Percentiles rank a stretch among this genome's conserved stretches.
phyloP scores from a whole-genome alignment of 768 basidiomycete genomes.

The Suillus subluteus region DNA sequence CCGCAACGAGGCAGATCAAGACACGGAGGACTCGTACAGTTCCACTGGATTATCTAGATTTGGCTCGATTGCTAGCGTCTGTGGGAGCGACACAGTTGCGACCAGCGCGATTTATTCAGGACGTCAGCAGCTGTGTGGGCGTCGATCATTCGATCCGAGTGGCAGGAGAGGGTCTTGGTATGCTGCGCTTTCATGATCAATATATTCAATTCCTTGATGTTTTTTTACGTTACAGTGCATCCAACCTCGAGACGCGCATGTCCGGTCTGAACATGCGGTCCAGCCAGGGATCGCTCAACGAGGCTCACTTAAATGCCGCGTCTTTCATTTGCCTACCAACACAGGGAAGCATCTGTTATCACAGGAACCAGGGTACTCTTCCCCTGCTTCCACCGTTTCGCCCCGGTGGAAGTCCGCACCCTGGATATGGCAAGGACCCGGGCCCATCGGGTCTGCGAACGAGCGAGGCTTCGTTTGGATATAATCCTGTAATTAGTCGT shows the following conservation, averaged over 20 bases:
- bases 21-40: constrained; percentile 55
- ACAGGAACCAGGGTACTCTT: constrained; percentile 42
- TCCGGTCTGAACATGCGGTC: constrained; percentile 39
- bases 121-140: constrained; percentile 42
- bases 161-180: constrained; percentile 38
- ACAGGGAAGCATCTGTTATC: constrained; percentile 29
- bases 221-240: constrained; percentile 28
- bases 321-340: constrained; percentile 20
- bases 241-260: constrained; percentile 35
- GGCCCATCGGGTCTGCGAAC: constrained; percentile 25
- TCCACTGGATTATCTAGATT: constrained; percentile 56
- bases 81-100: constrained; percentile 59
- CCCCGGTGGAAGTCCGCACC: constrained; percentile 40
- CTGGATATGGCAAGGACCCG: constrained; percentile 28
- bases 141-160: constrained; percentile 37
- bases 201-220: constrained; percentile 13
- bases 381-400: constrained; percentile 49
- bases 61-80: constrained; percentile 61
- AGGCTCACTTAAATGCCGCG: constrained; percentile 27
- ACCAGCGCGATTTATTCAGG: constrained; percentile 55
- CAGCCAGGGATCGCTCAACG: constrained; percentile 36
- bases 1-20: constrained; percentile 47
- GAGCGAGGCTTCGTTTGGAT: constrained; percentile 31
- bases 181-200: constrained; percentile 15
- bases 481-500: constrained; percentile 20